phyloP scores from a whole-genome alignment of 164 flowering plant genomes.

The Stephania cephalantha region DNA sequence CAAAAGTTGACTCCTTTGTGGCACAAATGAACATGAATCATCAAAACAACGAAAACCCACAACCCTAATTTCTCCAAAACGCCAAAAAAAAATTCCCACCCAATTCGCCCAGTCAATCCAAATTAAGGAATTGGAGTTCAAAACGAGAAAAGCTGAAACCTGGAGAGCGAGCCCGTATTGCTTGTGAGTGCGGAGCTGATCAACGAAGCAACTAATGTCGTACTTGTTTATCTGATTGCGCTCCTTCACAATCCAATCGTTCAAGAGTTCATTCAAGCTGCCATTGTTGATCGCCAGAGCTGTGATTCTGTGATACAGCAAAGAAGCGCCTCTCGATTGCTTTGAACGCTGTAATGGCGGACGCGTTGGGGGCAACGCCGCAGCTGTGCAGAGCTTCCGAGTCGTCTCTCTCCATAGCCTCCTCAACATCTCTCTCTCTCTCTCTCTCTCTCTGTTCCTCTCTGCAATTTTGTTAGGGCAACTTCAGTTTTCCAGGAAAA shows the following conservation, averaged over 20 bases:
- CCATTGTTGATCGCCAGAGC: background rate
- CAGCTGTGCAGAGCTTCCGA: background rate
- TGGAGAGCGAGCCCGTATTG: conserved; percentile 21
- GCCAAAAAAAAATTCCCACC: background rate
- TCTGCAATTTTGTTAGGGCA: too few species aligned
- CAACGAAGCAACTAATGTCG: conserved; percentile 15
- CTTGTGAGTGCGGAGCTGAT: conserved; percentile 20
- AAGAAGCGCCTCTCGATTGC: background rate
- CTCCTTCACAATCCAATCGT: conserved; percentile 17
- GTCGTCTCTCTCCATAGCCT: background rate
- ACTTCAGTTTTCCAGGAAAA: too few species aligned
- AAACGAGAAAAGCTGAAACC: conserved; percentile 14
- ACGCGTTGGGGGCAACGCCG: background rate
- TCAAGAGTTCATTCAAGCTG: conserved; percentile 1
- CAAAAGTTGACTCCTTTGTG: background rate
- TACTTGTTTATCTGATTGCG: conserved; percentile 6
- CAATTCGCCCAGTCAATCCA: background rate
- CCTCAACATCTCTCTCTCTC: background rate
- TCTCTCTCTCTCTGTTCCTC: background rate
- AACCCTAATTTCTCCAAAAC: background rate
- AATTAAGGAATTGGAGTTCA: background rate
- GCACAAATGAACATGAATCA: background rate
- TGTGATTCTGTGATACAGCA: background rate
- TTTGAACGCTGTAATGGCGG: background rate
- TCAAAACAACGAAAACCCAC: background rate